Percentiles rank a stretch among this genome's conserved stretches.
Evolutionary conservation across 148 eudicot species (phyloP).

Genomic region (Nepenthes gracilis): DNA sequence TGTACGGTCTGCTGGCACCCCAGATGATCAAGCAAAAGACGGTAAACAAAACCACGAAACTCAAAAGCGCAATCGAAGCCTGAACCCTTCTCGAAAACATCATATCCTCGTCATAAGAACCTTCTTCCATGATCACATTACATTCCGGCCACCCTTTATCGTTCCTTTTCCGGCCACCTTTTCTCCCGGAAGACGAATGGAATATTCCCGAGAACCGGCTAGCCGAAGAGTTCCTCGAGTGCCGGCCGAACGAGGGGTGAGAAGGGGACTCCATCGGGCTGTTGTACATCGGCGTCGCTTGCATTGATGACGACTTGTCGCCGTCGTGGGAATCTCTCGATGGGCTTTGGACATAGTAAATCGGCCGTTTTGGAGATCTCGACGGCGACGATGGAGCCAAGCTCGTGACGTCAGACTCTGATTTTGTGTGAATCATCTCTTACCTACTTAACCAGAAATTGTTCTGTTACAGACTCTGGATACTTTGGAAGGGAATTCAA

Average conservation of each 20-base stretch:
- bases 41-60: slow-evolving; percentile 54
- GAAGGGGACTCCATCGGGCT: slow-evolving; percentile 90
- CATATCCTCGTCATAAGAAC: slow-evolving; percentile 55
- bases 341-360: slow-evolving; percentile 83
- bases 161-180: slow-evolving; percentile 46
- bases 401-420: slow-evolving; percentile 87
- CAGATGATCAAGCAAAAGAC: slow-evolving; percentile 85
- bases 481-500: not conserved
- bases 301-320: slow-evolving; percentile 71
- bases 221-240: slow-evolving; percentile 84
- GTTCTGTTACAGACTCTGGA: too few species aligned
- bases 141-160: slow-evolving; percentile 99
- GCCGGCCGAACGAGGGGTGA: slow-evolving; percentile 79
- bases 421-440: slow-evolving; percentile 66
- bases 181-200: slow-evolving; percentile 79
- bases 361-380: slow-evolving; percentile 73
- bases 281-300: slow-evolving; percentile 55
- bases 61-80: slow-evolving; percentile 34
- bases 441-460: too few species aligned
- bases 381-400: slow-evolving; percentile 88
- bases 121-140: slow-evolving; percentile 89
- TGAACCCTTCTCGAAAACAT: slow-evolving; percentile 49
- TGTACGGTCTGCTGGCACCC: slow-evolving; percentile 79
- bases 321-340: slow-evolving; percentile 94
- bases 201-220: slow-evolving; percentile 94